Base-by-base conservation (phyloP, 2,329 filamentous ascomycete species). In the Xylariaceae sp. region DNA sequence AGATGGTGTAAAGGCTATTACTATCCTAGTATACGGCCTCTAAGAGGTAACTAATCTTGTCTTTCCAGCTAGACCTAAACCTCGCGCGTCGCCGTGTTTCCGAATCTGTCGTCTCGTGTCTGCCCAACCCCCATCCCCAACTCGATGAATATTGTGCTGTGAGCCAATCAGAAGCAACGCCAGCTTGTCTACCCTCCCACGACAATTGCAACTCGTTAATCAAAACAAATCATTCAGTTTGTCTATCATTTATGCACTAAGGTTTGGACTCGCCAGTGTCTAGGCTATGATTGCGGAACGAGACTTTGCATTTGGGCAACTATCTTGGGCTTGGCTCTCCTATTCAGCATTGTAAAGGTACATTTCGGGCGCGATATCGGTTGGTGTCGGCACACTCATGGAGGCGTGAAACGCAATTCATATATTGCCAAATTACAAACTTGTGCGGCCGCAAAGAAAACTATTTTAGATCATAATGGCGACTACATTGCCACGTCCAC, bases 401-500 rank as follows among this genome's bases (percentile, higher is more conserved):
- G 58, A 48, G 51, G 21, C 44, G 44, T 60, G 49, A 58, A 42
- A 30, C 36, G 41, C 40, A 37, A 39, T 50, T 11, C 35, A 20
- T 40, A 45, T 10, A 23, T 10, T 39, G 42, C 20, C 35, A 43
- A 40, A 36, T 27, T 39, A 44, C 32, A 29, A 20, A 44, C 10
- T 46, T 16, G 42, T 40, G 53, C 44, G n/a, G 26, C 44, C 27
- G 39, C 48, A 54, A 51, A 56, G 45, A 37, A 53, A 45, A 37
- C 30, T 29, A 44, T 51, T 29, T 20, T 33, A 58, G 27, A 45
- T 69, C 72, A 70, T 58, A 55, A 83, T 83, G 79, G 72, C 82
- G 50, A 85, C 86, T 48, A 77, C 87, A 36, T 77, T 90, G 44
- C 87, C 88, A 48, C 81, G 85, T 70, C 81, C 87, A 15, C 82